Base-by-base conservation (phyloP, 1,139 yeast genomes). In the Sugiyamaella paludigena region DNA sequence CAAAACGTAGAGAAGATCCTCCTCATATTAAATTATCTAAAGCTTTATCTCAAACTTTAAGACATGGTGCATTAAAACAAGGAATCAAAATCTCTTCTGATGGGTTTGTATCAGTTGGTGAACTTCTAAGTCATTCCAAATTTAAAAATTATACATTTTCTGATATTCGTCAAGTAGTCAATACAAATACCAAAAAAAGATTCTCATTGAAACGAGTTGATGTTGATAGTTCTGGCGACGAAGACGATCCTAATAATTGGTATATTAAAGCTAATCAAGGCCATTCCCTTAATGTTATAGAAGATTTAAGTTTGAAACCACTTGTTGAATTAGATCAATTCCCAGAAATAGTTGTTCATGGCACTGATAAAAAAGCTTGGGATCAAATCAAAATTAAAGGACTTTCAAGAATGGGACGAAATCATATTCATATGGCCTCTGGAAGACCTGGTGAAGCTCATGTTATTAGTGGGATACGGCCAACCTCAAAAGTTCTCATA, bases 241-340 rank as follows among this genome's bases (percentile, higher is more conserved):
- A 36, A 1, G 31, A 29, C 37, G 35, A 43, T 37, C 45, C 53
- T 2, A 30, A 36, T 5, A 40, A 45, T 26, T 61, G 72, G 63
- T 67, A 58, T 34, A 84, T 92, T 11, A 80, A 97, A 62, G 98
- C 98, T 1, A 84, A 83, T 49, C 98, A 92, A 66, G 98, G 98
- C 7, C 98, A 92, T 65, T 82, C 95, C 0, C 70, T 92, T 11
- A 58, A 67, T 27, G 62, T 69, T 1, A 76, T 84, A 0, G 75
- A 76, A 12, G 77, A 77, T 34, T 74, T 78, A 24, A 74, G 71
- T 10, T 64, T 79, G 50, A 52, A 53, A 32, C 62, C 73, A 9
- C 49, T 63, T 7, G 47, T 47, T 1, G 31, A 50, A 2, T 36
- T 51, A 0, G 64, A 60, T 0, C 66, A 72, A 7, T 68, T 76